These are phyloP conservation scores for Lactifluus echinatus DNA, from an alignment of 768 basidiomycete genomes.

Conservation along the genomic window DNA sequence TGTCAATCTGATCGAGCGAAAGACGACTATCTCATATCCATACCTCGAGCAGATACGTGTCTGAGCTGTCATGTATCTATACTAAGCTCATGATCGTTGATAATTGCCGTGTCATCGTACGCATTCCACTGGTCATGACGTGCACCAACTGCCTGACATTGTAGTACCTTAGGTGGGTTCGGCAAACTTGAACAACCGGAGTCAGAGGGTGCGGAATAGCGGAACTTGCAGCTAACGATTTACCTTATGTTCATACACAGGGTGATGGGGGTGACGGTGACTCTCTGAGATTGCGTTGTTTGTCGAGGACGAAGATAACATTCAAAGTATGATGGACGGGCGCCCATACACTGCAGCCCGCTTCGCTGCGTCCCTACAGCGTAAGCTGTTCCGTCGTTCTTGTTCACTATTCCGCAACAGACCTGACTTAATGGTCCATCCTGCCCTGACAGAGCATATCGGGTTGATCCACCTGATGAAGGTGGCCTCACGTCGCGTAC, in stretches of 20 bases:
- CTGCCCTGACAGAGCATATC: conserved; percentile 57
- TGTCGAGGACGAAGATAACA: conserved; percentile 78
- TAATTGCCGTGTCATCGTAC: conserved; percentile 78
- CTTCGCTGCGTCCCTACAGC: conserved; percentile 77
- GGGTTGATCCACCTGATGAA: conserved; percentile 76
- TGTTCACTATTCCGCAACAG: background rate
- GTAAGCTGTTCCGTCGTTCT: conserved; percentile 73
- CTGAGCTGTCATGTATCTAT: conserved; percentile 78
- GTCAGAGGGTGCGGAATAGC: conserved; percentile 47
- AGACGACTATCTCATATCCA: conserved; percentile 21
- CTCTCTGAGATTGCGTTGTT: conserved; percentile 90
- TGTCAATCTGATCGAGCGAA: conserved; percentile 22
- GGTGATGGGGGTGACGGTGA: conserved; percentile 72
- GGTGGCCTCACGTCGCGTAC: conserved; percentile 35
- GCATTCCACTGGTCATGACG: conserved; percentile 24
- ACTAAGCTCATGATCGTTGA: conserved; percentile 93
- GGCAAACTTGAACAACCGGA: conserved; percentile 87
- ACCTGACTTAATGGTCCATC: conserved; percentile 1
- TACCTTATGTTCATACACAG: background rate
- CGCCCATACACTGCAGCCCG: conserved; percentile 59
- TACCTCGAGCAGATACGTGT: conserved; percentile 50
- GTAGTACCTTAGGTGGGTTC: conserved; percentile 68
- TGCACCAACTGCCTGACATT: background rate
- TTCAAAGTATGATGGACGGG: conserved; percentile 74
- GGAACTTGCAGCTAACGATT: background rate